Evolutionary conservation across 2,329 filamentous ascomycete species (phyloP).

Genomic region (Neoascochyta sp.): DNA sequence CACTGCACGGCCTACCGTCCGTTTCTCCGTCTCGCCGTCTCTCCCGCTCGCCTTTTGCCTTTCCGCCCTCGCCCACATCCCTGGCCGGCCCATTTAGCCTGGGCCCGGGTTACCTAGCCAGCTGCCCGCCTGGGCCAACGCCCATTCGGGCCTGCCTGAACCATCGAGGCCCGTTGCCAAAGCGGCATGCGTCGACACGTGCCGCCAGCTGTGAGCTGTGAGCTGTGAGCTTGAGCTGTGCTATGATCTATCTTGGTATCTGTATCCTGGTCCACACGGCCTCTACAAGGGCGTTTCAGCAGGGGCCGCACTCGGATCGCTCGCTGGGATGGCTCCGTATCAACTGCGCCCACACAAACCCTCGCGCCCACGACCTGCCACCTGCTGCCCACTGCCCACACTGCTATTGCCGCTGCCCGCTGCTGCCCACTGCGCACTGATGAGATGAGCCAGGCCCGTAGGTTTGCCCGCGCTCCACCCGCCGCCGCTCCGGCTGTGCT

Average conservation of each 20-base stretch:
- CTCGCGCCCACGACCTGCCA: too few relatives aligned
- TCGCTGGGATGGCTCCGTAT: constrained; percentile 18
- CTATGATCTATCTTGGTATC: too few relatives aligned
- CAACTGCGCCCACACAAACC: too few relatives aligned
- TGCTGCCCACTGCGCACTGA: not conserved
- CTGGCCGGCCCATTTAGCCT: constrained; percentile 38
- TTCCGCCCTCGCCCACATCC: constrained; percentile 25
- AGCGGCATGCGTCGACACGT: constrained; percentile 18
- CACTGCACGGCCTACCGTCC: constrained; percentile 36
- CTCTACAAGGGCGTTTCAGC: constrained; percentile 25
- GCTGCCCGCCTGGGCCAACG: too few relatives aligned
- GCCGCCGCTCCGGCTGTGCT: constrained; percentile 31
- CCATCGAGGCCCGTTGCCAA: constrained; percentile 27
- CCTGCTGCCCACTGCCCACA: too few relatives aligned
- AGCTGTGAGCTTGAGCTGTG: too few relatives aligned
- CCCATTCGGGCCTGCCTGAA: constrained; percentile 26
- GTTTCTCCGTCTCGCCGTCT: too few relatives aligned
- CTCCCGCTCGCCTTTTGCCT: too few relatives aligned
- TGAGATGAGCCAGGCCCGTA: constrained; percentile 4
- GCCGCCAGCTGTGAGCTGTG: constrained; percentile 1
- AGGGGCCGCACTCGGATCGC: constrained; percentile 28
- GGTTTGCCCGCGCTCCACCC: constrained; percentile 18
- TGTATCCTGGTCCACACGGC: too few relatives aligned
- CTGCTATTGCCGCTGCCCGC: too few relatives aligned
- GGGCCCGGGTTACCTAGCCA: constrained; percentile 16